Evolutionary conservation across 495 filamentous ascomycete genomes (phyloP).

Genomic region (Tuber umbilicatum): DNA sequence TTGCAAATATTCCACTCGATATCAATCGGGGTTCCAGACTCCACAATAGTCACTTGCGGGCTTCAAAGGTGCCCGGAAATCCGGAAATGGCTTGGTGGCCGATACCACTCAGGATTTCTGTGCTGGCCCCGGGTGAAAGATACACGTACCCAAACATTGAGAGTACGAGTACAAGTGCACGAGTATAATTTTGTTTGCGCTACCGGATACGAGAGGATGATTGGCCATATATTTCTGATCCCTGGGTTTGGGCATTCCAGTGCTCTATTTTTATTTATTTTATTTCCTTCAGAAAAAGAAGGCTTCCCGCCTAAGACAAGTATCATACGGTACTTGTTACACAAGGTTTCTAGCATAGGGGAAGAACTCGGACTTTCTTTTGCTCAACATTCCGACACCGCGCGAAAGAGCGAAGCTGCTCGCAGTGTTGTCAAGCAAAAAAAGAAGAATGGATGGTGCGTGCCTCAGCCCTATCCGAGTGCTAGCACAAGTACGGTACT

Average conservation of each 20-base stretch:
- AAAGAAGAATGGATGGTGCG: neutral
- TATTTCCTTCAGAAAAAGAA: too few species aligned
- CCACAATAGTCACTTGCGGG: neutral
- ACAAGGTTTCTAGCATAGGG: neutral
- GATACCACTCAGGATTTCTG: neutral
- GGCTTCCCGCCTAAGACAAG: neutral
- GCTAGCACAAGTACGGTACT: neutral
- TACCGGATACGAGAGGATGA: neutral
- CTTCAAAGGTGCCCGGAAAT: neutral
- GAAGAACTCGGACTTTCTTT: neutral
- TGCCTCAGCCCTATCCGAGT: neutral
- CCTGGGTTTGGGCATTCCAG: neutral
- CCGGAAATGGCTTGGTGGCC: neutral
- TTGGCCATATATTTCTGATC: neutral
- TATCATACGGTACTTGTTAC: too few species aligned
- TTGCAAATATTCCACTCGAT: neutral
- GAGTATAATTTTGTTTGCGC: neutral
- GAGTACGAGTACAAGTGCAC: neutral
- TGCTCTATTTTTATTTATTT: neutral
- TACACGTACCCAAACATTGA: neutral
- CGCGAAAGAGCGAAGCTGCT: neutral
- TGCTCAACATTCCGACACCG: neutral
- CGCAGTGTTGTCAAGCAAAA: neutral
- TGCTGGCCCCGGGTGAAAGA: neutral
- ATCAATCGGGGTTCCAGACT: neutral